A percentile compares a stretch with the other conserved stretches of the same genome.
phyloP scores from a whole-genome alignment of 768 basidiomycete species.

The Infundibulicybe gibba region DNA sequence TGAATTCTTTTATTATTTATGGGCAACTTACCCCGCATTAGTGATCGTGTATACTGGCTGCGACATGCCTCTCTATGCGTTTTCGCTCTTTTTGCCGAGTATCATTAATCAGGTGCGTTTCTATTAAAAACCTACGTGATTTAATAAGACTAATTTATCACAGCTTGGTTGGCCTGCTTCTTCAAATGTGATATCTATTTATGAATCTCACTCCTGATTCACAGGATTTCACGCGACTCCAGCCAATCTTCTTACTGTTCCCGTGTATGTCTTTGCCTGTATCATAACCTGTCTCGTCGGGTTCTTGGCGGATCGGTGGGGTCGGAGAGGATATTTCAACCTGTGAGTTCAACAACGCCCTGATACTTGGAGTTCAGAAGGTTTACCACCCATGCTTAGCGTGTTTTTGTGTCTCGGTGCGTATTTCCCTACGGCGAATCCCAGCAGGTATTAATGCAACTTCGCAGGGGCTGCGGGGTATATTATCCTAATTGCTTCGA shows the following conservation, averaged over 20 bases:
- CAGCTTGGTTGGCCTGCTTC: constrained; percentile 32
- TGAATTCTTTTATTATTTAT: too few relatives aligned
- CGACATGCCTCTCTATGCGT: constrained; percentile 72
- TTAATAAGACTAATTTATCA: constrained; percentile 4
- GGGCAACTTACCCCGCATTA: constrained; percentile 12
- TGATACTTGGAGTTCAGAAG: too few relatives aligned
- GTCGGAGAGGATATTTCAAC: constrained; percentile 60
- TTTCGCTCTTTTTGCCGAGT: constrained; percentile 73
- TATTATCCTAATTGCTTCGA: constrained; percentile 63
- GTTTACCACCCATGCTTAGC: constrained; percentile 11
- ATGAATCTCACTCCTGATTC: not conserved
- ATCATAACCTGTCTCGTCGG: constrained; percentile 63
- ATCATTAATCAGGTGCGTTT: constrained; percentile 65
- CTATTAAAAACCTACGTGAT: not conserved
- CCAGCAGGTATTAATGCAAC: not conserved
- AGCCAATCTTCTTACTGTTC: constrained; percentile 76
- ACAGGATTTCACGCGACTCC: constrained; percentile 63
- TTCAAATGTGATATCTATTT: not conserved
- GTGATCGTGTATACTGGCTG: constrained; percentile 54
- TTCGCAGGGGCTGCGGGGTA: constrained; percentile 55
- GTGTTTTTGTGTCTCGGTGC: constrained; percentile 32
- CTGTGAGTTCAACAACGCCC: constrained; percentile 36
- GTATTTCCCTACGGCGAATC: constrained; percentile 15
- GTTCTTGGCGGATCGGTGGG: constrained; percentile 57
- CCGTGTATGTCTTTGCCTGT: constrained; percentile 71